Evolutionary conservation across 129 eudicot genomes (phyloP).

Genomic region (Escallonia herrerae): DNA sequence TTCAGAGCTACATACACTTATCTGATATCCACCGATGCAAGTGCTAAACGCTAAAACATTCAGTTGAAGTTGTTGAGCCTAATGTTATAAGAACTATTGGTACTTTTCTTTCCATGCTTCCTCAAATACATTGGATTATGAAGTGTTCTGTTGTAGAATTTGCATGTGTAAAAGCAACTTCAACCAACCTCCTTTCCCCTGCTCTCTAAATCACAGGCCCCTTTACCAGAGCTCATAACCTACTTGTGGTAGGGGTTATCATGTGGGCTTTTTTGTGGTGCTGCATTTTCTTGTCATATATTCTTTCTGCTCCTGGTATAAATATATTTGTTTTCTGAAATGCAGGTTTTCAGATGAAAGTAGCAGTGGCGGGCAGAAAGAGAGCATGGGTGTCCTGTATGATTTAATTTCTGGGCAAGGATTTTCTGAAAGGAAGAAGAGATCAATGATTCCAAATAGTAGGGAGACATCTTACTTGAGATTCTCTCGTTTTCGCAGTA

Average conservation of each 20-base stretch:
- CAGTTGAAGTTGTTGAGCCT: no score
- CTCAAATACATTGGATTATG: no score
- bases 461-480: constrained; percentile 33
- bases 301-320: not conserved
- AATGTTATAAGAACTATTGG: no score
- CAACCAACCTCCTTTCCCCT: not conserved
- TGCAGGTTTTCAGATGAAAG: constrained; percentile 43
- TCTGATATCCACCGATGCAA: no score
- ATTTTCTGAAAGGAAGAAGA: constrained; percentile 45
- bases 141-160: no score
- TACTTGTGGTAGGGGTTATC: not conserved
- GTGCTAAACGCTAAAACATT: no score
- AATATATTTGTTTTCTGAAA: not conserved
- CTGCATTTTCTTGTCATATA: not conserved
- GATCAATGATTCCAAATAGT: constrained; percentile 41
- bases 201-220: not conserved
- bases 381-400: constrained; percentile 44
- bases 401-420: constrained; percentile 50
- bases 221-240: not conserved
- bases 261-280: not conserved
- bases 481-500: constrained; percentile 43
- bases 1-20: no score
- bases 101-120: no score
- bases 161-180: not conserved
- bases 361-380: constrained; percentile 29